These are phyloP conservation scores for Dujonia santamariae DNA, from an alignment of 1,139 yeast species.

Conservation along the genomic window DNA sequence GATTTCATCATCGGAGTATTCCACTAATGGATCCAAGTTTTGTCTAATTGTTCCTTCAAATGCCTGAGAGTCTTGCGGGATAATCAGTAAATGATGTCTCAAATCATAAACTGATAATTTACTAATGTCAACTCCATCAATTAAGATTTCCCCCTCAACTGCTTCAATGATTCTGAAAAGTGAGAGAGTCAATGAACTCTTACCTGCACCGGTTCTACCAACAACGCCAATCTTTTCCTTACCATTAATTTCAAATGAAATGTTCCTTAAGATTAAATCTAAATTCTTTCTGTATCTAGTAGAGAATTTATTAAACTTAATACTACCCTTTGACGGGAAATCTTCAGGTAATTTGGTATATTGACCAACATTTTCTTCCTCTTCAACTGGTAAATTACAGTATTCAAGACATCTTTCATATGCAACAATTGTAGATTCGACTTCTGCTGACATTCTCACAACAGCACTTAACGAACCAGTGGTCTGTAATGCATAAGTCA, in stretches of 20 bases:
- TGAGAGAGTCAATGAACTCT: constrained; percentile 68
- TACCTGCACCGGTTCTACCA: constrained; percentile 88
- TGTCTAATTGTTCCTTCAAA: constrained; percentile 60
- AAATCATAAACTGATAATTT: constrained; percentile 46
- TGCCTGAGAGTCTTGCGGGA: constrained; percentile 70
- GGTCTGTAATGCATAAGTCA: constrained; percentile 68
- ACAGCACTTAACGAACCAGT: constrained; percentile 59
- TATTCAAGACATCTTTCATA: constrained; percentile 77
- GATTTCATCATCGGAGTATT: constrained; percentile 48
- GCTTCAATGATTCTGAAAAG: constrained; percentile 75
- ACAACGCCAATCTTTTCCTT: constrained; percentile 76
- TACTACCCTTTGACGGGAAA: constrained; percentile 65
- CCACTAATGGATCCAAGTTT: constrained; percentile 59
- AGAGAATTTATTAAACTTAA: constrained; percentile 57
- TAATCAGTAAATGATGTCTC: constrained; percentile 55
- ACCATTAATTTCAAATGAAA: constrained; percentile 51
- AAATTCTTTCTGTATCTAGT: constrained; percentile 61
- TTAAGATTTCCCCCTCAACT: constrained; percentile 45
- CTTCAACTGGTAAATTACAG: constrained; percentile 61
- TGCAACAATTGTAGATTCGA: constrained; percentile 73
- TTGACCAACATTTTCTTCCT: constrained; percentile 28
- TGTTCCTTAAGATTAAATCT: constrained; percentile 55
- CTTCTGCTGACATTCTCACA: constrained; percentile 66
- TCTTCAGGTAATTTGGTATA: constrained; percentile 32
- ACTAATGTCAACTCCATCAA: constrained; percentile 50